Conservation (phyloP, 2,329 filamentous ascomycete species). For the Colletotrichum spaethianum region DNA sequence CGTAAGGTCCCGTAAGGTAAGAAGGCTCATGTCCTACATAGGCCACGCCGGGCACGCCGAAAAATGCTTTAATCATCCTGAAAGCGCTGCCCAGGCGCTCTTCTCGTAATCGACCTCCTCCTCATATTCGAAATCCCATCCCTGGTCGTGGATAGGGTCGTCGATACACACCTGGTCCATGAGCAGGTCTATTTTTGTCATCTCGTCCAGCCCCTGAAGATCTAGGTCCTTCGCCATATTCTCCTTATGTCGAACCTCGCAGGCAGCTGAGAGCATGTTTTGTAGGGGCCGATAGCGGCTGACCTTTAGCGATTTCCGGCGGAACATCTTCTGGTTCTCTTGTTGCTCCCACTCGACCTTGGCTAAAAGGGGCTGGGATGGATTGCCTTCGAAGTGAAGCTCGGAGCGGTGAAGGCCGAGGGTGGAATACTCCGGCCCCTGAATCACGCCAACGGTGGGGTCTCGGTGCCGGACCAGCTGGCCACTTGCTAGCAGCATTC, state of each 20-base stretch:
- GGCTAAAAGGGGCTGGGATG: conserved; percentile 60
- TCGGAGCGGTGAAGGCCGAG: conserved; percentile 63
- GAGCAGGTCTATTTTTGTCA: conserved; percentile 41
- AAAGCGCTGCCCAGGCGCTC: conserved; percentile 7
- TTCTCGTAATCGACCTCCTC: conserved; percentile 41
- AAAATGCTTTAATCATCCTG: background rate
- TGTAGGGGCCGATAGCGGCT: conserved; percentile 35
- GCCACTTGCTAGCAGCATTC: conserved; percentile 55
- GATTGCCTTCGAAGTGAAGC: conserved; percentile 62
- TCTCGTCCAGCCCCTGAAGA: conserved; percentile 40
- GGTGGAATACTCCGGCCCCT: conserved; percentile 66
- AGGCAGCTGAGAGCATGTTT: background rate
- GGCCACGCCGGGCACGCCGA: background rate
- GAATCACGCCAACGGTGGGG: conserved; percentile 67
- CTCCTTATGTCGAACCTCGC: conserved; percentile 42
- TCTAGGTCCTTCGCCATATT: conserved; percentile 51
- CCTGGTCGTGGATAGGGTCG: conserved; percentile 47
- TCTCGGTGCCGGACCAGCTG: conserved; percentile 61
- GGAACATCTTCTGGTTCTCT: conserved; percentile 49
- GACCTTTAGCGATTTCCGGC: conserved; percentile 16
- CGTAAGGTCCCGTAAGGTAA: no score
- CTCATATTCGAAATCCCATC: conserved; percentile 53
- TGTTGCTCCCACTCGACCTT: conserved; percentile 61
- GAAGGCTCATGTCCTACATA: background rate
- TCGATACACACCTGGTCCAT: conserved; percentile 47